Base-by-base conservation (phyloP, 2,329 filamentous ascomycete species). In the Penicillium janthinellum region DNA sequence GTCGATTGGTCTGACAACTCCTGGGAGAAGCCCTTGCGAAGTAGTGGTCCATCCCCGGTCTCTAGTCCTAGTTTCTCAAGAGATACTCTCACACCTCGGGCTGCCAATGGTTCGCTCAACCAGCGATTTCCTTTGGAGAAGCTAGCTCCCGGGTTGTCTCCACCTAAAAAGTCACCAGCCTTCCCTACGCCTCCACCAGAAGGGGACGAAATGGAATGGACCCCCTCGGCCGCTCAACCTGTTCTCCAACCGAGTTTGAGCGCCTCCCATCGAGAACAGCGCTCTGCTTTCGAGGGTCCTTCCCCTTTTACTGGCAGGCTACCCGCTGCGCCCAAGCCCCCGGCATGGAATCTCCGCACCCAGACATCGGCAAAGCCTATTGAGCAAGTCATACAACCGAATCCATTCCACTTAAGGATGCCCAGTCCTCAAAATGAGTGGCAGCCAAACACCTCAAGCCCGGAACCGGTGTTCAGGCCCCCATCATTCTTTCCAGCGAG, bases 131-230 rank as follows among this genome's bases (percentile, higher is more conserved):
- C 79, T n/a, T 64, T 80, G 31, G 71, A 75, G 31, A 77, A 76
- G 59, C 68, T 82, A 59, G 73, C 74, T 28, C 64, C 70, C 56
- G 62, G 66, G 54, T 70, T 54, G 37, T 58, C 69, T 48, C 60
- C 67, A 20, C 62, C 63, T 14, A 59, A 64, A 35, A 57, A 64
- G 25, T 59, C 66, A 52, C 62, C 64, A n/a, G 58, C 63, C 70
- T 76, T 53, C 69, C 69, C 74, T 20, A 77, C 77, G 20, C 75
- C 75, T 53, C 76, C 75, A 51, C 73, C 74, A 5, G 77, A 78
- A 52, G 69, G 66, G 17, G 79, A 81, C 60, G 73, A 73, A 44
- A 82, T 83, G 81, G 81, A 83, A 60, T 83, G 81, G 81, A 79
- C 78, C 37, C 81, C 81, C n/a, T 78, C 79, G 38, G 61, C 69